These are phyloP conservation scores for Pleurotus tuoliensis DNA, from an alignment of 768 basidiomycete genomes.

Conservation along the genomic window DNA sequence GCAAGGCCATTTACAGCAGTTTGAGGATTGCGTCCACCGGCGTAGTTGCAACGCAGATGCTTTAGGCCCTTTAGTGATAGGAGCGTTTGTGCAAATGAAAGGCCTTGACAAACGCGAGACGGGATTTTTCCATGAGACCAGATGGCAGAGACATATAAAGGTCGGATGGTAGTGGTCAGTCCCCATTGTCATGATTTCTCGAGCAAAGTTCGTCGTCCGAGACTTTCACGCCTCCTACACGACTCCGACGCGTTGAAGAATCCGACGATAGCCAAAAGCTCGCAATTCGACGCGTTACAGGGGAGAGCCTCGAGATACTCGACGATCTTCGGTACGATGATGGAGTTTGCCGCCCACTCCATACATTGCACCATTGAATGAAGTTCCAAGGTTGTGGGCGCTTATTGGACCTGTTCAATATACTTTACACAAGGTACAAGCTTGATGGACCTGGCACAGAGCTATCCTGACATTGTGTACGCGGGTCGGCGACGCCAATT, in stretches of 20 bases:
- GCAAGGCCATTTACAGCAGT: neutral
- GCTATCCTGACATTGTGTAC: no score
- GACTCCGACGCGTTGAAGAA: neutral
- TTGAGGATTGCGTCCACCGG: neutral
- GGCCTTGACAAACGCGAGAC: neutral
- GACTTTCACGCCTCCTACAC: neutral
- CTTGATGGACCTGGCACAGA: no score
- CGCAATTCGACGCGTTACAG: neutral
- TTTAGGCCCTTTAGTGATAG: neutral
- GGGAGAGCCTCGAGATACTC: no score
- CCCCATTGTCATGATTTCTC: neutral
- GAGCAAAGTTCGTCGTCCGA: neutral
- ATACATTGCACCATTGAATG: no score
- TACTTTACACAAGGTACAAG: no score
- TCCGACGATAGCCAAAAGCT: neutral
- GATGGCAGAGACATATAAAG: neutral
- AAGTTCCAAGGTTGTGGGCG: no score
- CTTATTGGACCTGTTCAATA: no score
- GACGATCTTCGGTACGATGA: no score
- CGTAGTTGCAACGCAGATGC: neutral
- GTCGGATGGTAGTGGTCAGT: neutral
- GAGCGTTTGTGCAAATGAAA: neutral
- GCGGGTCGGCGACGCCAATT: no score
- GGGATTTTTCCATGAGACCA: neutral
- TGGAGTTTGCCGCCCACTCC: no score